Conservation (phyloP, 345 rosid species). For the Sapria himalayana region DNA sequence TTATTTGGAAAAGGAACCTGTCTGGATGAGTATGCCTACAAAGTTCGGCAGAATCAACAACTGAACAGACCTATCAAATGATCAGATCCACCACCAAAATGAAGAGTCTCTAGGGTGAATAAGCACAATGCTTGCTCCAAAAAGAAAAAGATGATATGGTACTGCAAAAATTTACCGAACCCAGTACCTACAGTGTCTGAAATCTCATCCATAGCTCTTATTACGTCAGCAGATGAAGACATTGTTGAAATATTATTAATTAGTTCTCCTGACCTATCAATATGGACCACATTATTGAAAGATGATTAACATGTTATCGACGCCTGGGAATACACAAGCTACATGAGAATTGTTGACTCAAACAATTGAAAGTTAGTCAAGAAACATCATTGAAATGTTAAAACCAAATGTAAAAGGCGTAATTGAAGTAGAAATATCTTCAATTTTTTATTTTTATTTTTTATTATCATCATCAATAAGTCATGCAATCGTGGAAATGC, state of each 20-base stretch:
- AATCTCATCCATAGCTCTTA: conserved; percentile 83
- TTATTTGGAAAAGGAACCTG: conserved; percentile 22
- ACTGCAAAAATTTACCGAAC: neutral
- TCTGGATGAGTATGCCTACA: conserved; percentile 90
- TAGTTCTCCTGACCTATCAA: conserved; percentile 56
- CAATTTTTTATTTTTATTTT: neutral
- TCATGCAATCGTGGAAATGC: too few species aligned
- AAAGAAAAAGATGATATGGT: neutral
- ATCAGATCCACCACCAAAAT: too few species aligned
- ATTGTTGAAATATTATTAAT: conserved; percentile 34
- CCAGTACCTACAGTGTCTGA: conserved; percentile 38
- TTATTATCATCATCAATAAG: too few species aligned
- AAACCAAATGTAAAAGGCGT: neutral
- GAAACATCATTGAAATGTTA: neutral
- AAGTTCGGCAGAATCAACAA: conserved; percentile 88
- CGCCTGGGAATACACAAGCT: too few species aligned
- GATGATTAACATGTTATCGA: too few species aligned
- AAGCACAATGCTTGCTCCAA: too few species aligned
- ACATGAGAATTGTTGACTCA: neutral
- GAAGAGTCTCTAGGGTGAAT: too few species aligned
- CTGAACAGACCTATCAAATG: conserved; percentile 64
- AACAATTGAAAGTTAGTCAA: neutral
- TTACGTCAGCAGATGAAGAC: conserved; percentile 53
- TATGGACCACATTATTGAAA: neutral
- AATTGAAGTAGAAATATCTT: neutral